A percentile compares a stretch with the other conserved stretches of the same genome.
Conservation (phyloP, 495 filamentous ascomycete genomes). For the Talaromyces ruber region DNA sequence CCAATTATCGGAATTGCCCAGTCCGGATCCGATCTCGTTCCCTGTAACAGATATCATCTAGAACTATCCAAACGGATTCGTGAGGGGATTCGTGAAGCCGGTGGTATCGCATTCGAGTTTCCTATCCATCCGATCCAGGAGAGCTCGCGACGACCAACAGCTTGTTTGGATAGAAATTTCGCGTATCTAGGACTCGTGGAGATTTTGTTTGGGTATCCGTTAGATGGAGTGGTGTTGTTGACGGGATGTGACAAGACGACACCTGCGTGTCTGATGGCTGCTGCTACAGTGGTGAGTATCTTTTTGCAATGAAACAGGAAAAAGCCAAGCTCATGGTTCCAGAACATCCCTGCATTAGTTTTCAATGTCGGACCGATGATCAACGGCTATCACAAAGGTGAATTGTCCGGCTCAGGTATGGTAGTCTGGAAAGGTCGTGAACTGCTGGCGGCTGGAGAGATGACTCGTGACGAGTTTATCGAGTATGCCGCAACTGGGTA, state of each 20-base stretch:
- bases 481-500: conserved; percentile 42
- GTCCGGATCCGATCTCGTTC: conserved; percentile 44
- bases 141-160: conserved; percentile 39
- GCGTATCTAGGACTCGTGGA: conserved; percentile 45
- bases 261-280: conserved; percentile 48
- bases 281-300: conserved; percentile 40
- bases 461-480: conserved; percentile 36
- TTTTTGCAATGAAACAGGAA: too few relatives aligned
- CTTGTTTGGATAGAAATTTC: conserved; percentile 45
- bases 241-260: conserved; percentile 54
- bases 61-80: conserved; percentile 44
- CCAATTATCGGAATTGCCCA: conserved; percentile 52
- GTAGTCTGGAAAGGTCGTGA: conserved; percentile 46
- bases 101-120: conserved; percentile 48
- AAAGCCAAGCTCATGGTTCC: neutral
- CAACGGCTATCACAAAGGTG: conserved; percentile 38
- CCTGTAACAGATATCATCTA: conserved; percentile 46
- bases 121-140: conserved; percentile 51
- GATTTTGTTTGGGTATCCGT: conserved; percentile 41
- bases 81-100: conserved; percentile 44
- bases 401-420: conserved; percentile 36
- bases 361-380: conserved; percentile 49
- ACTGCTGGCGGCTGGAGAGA: conserved; percentile 42
- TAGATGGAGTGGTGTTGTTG: conserved; percentile 47
- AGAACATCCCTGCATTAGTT: conserved; percentile 48